Conservation (phyloP, 2,329 filamentous ascomycete genomes). For the Didymosphaeria variabile region DNA sequence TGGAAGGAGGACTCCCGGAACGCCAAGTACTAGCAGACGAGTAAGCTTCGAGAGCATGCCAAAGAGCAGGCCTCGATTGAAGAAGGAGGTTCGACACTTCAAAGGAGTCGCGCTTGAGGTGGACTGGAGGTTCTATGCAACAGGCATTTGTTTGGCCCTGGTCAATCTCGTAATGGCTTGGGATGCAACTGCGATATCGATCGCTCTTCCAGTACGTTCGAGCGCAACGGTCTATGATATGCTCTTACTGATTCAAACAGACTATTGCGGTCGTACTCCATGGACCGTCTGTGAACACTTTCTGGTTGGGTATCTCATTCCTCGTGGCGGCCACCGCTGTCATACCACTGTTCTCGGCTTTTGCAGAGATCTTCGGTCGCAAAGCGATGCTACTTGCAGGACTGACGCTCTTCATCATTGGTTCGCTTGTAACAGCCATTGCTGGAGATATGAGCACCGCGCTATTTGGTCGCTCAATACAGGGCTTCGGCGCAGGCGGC, state of each 20-base stretch:
- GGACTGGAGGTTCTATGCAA: conserved; percentile 37
- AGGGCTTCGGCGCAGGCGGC: conserved; percentile 59
- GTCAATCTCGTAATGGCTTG: conserved; percentile 35
- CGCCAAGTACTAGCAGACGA: conserved; percentile 13
- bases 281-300: conserved; percentile 49
- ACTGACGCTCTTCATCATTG: conserved; percentile 55
- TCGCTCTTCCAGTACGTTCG: conserved; percentile 35
- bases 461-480: conserved; percentile 55
- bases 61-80: conserved; percentile 19
- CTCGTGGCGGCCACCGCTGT: conserved; percentile 56
- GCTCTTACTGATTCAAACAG: conserved; percentile 24
- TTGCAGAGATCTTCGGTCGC: conserved; percentile 60
- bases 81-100: conserved; percentile 25
- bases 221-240: background rate
- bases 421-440: conserved; percentile 54
- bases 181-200: conserved; percentile 32
- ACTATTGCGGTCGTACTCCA: conserved; percentile 49
- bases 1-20: conserved; percentile 10
- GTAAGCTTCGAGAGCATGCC: conserved; percentile 16
- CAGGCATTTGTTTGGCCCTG: conserved; percentile 31
- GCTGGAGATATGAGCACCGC: conserved; percentile 50
- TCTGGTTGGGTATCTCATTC: conserved; percentile 62
- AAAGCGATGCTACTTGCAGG: conserved; percentile 55
- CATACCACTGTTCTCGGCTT: conserved; percentile 53
- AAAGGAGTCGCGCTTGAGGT: conserved; percentile 15